Percentiles rank a stretch among this genome's conserved stretches.
These are phyloP conservation scores for Otatea glauca DNA, from an alignment of 176 grass and related monocot species.

Conservation along the genomic window DNA sequence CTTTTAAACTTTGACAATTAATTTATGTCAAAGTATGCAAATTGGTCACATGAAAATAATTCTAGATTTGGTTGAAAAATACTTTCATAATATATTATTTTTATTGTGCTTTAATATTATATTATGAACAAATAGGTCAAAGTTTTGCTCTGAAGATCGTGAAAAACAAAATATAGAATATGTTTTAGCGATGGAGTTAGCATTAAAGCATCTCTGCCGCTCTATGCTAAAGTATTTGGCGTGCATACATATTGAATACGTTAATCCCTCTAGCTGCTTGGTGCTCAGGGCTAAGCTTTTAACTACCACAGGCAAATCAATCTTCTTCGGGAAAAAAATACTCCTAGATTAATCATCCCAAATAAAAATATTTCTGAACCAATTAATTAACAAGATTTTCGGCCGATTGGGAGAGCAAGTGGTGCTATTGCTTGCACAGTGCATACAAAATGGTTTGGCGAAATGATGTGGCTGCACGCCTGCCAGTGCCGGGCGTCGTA, in stretches of 20 bases:
- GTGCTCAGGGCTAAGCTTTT: neutral
- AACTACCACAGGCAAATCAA: neutral
- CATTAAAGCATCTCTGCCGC: neutral
- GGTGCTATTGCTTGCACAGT: neutral
- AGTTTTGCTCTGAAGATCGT: neutral
- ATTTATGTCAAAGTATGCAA: neutral
- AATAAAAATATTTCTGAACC: neutral
- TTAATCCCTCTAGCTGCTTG: neutral
- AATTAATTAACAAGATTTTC: neutral
- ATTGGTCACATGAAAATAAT: neutral
- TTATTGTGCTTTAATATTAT: too few relatives aligned
- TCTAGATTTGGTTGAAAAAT: neutral
- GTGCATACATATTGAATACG: neutral
- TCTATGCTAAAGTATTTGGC: neutral
- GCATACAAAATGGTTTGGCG: slow-evolving; percentile 18
- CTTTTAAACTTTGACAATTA: neutral
- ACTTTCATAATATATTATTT: neutral
- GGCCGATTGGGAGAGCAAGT: neutral
- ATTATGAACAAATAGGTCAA: too few relatives aligned
- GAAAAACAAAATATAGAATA: neutral
- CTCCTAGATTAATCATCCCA: too few relatives aligned
- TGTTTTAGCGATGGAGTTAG: neutral
- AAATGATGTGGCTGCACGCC: neutral
- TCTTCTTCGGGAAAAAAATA: neutral
- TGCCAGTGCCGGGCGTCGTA: slow-evolving; percentile 26